Percentiles rank a stretch among this genome's conserved stretches.
Evolutionary conservation across 2,329 filamentous ascomycete genomes (phyloP).

Genomic region (Ophiostoma triangulosporum): DNA sequence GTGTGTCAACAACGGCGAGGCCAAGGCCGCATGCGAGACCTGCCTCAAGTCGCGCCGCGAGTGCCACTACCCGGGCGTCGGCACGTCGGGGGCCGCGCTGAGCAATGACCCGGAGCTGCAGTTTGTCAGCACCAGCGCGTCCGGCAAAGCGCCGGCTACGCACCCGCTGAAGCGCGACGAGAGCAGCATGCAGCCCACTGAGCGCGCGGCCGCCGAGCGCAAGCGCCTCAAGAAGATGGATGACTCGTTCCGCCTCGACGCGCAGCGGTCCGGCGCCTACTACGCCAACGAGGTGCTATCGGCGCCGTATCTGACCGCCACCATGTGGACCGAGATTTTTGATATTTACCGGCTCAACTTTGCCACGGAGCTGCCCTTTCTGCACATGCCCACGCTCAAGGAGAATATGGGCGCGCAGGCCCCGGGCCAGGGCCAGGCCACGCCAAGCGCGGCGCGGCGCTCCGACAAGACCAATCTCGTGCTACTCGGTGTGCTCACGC

Average conservation of each 20-base stretch:
- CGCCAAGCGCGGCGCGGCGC: slow-evolving; percentile 20
- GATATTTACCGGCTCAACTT: slow-evolving; percentile 59
- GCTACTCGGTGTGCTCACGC: slow-evolving; percentile 51
- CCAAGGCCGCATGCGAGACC: slow-evolving; percentile 52
- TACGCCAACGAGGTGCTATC: slow-evolving; percentile 47
- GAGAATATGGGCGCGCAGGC: slow-evolving; percentile 35
- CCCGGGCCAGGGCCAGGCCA: too few species aligned
- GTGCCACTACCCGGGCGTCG: slow-evolving; percentile 50
- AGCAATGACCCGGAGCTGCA: neutral
- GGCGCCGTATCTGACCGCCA: slow-evolving; percentile 45
- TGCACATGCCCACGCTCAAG: slow-evolving; percentile 52
- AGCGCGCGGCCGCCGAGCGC: slow-evolving; percentile 30
- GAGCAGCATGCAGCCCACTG: slow-evolving; percentile 18
- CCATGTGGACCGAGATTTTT: slow-evolving; percentile 56
- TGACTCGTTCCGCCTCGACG: slow-evolving; percentile 27
- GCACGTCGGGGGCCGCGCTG: slow-evolving; percentile 22
- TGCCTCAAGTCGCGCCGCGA: slow-evolving; percentile 60
- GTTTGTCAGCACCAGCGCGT: neutral
- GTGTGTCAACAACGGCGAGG: slow-evolving; percentile 65
- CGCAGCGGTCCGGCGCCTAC: slow-evolving; percentile 20
- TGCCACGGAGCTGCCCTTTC: slow-evolving; percentile 57
- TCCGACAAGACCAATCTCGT: slow-evolving; percentile 34
- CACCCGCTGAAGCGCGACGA: slow-evolving; percentile 27
- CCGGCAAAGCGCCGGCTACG: neutral
- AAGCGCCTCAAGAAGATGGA: slow-evolving; percentile 34